These are phyloP conservation scores for Phytophthora sp. DNA, from an alignment of 352 stramenopile genomes.

Conservation along the genomic window DNA sequence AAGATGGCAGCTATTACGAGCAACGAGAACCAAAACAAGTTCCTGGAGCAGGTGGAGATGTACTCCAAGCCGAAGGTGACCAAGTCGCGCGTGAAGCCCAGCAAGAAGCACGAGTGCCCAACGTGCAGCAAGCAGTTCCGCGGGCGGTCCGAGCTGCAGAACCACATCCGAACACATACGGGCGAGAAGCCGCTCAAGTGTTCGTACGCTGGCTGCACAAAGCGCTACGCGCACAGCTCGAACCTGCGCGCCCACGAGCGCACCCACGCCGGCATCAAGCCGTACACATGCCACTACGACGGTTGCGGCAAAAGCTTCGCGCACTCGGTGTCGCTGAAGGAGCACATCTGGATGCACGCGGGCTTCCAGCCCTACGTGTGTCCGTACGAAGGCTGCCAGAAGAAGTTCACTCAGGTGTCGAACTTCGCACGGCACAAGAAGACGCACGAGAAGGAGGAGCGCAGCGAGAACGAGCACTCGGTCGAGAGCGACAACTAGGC, in stretches of 20 bases:
- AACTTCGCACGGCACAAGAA: constrained; percentile 91
- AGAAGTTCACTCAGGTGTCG: constrained; percentile 91
- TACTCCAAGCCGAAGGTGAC: constrained; percentile 89
- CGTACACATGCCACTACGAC: constrained; percentile 91
- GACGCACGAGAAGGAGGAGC: constrained; percentile 83
- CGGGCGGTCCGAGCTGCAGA: constrained; percentile 82
- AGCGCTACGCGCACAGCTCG: constrained; percentile 90
- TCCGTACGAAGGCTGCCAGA: constrained; percentile 88
- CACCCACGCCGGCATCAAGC: constrained; percentile 90
- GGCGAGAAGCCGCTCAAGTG: constrained; percentile 92
- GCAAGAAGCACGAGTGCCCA: constrained; percentile 86
- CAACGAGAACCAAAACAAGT: constrained; percentile 87
- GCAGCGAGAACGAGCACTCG: constrained; percentile 52
- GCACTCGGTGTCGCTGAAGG: constrained; percentile 91
- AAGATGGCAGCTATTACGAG: constrained; percentile 77
- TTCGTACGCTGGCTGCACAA: constrained; percentile 84
- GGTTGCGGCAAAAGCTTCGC: constrained; percentile 91
- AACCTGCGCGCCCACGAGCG: constrained; percentile 92
- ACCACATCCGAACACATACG: constrained; percentile 91
- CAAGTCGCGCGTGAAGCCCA: constrained; percentile 88
- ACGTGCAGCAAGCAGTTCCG: constrained; percentile 89
- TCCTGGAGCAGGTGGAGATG: constrained; percentile 89
- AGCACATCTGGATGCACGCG: constrained; percentile 93
- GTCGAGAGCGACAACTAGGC: constrained; percentile 57
- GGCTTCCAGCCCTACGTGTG: constrained; percentile 92